Base-by-base conservation (phyloP, 2,329 filamentous ascomycete species). In the Neofusicoccum cordaticola region DNA sequence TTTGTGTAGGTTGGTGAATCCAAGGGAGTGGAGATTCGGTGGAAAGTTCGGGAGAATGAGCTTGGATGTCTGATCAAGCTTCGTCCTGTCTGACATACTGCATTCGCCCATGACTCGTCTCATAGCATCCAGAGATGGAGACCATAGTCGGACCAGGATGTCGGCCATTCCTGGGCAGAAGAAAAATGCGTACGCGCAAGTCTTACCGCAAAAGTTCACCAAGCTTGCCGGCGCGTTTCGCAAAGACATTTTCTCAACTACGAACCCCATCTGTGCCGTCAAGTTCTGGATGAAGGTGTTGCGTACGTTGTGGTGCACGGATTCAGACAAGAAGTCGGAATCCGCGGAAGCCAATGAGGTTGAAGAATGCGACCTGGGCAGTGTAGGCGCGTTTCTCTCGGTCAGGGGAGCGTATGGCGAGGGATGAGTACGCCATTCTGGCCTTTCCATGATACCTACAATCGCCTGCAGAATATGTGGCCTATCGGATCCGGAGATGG, bases 161-260 rank as follows among this genome's bases (percentile, higher is more conserved):
- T 96, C 92, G 7, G 92, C 90, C 63, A 96, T 86, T 4, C 92
- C 92, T 0, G 92, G 92, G 34, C 91, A 93, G 72, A 96, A 97
- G 79, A 94, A 95, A 77, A 96, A 97, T 35, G 92, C 93, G 76
- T 96, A 97, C 1, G 93, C 93, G 72, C 91, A 94, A 3, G 92
- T 91, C 77, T 95, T 96, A 66, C 92, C 93, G 62, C 91, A 92
- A 74, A 97, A 97, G 35, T 90, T 90, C 65, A 97, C 91, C 27
- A 82, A 68, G 68, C 82, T 82, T 45, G 86, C 86, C 44, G 87
- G 85, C 9, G 87, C 86, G 71, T 92, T 90, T 56, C 91, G 86
- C 71, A 91, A 81, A 15, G 91, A 93, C 88, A 97, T 90, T 73
- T 92, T 94, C 63, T 95, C 91, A 6, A 96, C 89, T n/a, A 93